Conservation (phyloP, 176 grass and related monocot species). For the Triticum monococcum region DNA sequence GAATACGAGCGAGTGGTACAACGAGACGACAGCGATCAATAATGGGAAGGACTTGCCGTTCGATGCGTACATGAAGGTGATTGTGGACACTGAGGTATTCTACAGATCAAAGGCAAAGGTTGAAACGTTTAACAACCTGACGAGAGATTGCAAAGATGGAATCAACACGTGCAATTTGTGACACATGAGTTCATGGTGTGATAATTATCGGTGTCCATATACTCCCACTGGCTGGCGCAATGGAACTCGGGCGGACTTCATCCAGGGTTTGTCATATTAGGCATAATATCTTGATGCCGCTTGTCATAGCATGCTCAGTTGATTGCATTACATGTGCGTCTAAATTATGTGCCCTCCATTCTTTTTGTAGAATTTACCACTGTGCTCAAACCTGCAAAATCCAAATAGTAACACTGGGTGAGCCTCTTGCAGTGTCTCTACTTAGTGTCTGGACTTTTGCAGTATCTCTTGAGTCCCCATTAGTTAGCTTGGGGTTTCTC, state of each 20-base stretch:
- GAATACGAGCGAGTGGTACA: slow-evolving; percentile 82
- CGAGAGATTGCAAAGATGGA: slow-evolving; percentile 97
- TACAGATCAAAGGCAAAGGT: slow-evolving; percentile 70
- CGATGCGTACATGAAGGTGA: slow-evolving; percentile 90
- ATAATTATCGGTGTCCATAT: slow-evolving; percentile 37
- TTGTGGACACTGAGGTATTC: slow-evolving; percentile 87
- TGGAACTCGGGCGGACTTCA: slow-evolving; percentile 32
- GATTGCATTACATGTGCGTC: slow-evolving; percentile 15
- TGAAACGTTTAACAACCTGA: slow-evolving; percentile 95
- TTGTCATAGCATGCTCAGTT: slow-evolving; percentile 36
- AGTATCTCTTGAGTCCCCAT: neutral
- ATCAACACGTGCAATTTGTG: slow-evolving; percentile 78
- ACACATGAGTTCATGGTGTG: slow-evolving; percentile 25
- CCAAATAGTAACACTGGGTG: neutral
- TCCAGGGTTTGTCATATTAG: slow-evolving; percentile 37
- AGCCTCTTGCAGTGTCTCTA: neutral
- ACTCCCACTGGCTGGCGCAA: slow-evolving; percentile 22
- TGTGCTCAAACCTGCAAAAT: neutral
- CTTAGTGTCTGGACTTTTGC: neutral
- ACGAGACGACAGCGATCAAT: slow-evolving; percentile 65
- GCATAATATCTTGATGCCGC: slow-evolving; percentile 27
- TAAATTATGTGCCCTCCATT: slow-evolving; percentile 32
- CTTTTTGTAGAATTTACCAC: slow-evolving; percentile 32
- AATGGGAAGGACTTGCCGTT: slow-evolving; percentile 61
- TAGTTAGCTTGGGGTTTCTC: neutral